Conservation (phyloP, 805 yeast genomes). For the Komagataella mondaviorum region DNA sequence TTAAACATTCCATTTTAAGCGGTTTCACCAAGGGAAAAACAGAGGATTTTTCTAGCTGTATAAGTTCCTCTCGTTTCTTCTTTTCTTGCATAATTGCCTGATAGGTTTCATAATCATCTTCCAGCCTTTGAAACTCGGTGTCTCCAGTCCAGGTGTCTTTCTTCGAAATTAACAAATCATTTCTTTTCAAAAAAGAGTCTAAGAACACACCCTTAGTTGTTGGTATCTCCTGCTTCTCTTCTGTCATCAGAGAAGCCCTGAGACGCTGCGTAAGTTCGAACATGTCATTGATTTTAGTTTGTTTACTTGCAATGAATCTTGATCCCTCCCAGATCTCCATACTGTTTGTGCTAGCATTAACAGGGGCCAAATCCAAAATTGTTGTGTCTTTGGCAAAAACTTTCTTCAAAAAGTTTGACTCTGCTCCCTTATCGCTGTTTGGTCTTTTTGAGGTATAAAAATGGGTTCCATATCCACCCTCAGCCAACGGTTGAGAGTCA, state of each 20-base stretch:
- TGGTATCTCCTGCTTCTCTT: neutral
- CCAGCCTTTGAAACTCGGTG: slow-evolving; percentile 5
- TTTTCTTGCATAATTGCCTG: slow-evolving; percentile 30
- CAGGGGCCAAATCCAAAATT: neutral
- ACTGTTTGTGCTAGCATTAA: neutral
- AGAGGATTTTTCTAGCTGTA: slow-evolving; percentile 21
- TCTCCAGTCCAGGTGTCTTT: neutral
- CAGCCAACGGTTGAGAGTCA: neutral
- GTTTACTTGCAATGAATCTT: neutral
- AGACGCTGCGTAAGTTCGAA: neutral
- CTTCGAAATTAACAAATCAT: neutral
- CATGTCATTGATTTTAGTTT: neutral
- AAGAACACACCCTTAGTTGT: neutral
- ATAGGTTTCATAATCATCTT: slow-evolving; percentile 25
- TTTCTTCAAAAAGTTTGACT: neutral
- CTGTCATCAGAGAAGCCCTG: neutral
- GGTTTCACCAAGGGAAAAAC: slow-evolving; percentile 19
- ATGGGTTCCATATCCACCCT: neutral
- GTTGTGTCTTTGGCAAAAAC: neutral
- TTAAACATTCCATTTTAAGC: slow-evolving; percentile 16
- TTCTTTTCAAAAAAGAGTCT: neutral
- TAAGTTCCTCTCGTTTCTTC: slow-evolving; percentile 18
- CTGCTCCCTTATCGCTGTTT: neutral
- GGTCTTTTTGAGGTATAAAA: neutral
- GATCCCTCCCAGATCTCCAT: neutral